These are phyloP conservation scores for Coprinopsis strossmayeri DNA, from an alignment of 768 basidiomycete species.

Conservation along the genomic window DNA sequence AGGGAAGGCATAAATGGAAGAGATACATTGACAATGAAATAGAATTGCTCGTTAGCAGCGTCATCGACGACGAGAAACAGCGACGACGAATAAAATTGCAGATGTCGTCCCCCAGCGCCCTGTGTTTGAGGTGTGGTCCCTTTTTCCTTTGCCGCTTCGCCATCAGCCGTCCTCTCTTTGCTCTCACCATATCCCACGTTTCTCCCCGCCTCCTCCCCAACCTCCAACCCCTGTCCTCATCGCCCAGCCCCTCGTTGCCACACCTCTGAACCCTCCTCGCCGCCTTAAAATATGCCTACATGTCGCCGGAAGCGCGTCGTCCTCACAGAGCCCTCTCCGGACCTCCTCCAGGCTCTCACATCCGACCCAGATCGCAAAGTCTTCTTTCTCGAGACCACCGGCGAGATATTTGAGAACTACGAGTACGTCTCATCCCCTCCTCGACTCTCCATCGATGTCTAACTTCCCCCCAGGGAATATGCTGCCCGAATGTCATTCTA, in stretches of 20 bases:
- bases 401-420: conserved; percentile 95
- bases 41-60: conserved; percentile 22
- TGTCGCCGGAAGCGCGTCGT: conserved; percentile 88
- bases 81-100: no score
- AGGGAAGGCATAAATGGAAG: neutral
- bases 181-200: conserved; percentile 17
- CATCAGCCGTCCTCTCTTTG: conserved; percentile 38
- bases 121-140: no score
- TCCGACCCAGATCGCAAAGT: conserved; percentile 68
- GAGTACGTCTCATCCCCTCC: conserved; percentile 57
- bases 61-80: conserved; percentile 37
- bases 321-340: conserved; percentile 73
- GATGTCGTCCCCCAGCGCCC: no score
- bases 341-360: conserved; percentile 59
- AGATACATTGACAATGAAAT: conserved; percentile 11
- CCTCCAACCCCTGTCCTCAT: conserved; percentile 13
- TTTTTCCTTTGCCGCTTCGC: conserved; percentile 55
- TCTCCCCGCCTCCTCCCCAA: conserved; percentile 12
- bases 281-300: conserved; percentile 58
- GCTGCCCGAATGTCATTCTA: conserved; percentile 93
- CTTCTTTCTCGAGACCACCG: conserved; percentile 90
- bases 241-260: conserved; percentile 14
- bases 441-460: conserved; percentile 20
- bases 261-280: conserved; percentile 16
- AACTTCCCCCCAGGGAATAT: conserved; percentile 51